Evolutionary conservation across 306 rosid genomes (phyloP).

Genomic region (Cicer arietinum): DNA sequence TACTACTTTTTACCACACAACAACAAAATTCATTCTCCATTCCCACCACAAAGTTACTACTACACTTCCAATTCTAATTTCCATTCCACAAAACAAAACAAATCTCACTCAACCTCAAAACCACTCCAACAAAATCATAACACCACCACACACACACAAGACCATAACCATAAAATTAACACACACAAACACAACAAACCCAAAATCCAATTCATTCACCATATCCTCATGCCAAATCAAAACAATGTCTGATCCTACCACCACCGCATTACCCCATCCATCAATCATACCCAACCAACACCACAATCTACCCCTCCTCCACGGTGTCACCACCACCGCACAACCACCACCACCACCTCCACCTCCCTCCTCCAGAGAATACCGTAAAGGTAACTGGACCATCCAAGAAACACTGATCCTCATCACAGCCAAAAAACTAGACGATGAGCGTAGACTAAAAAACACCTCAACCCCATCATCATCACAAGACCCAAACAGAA

Average conservation of each 20-base stretch:
- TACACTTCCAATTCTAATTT: background rate
- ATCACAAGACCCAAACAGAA: background rate
- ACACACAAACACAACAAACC: background rate
- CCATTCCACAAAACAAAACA: background rate
- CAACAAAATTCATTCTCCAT: background rate
- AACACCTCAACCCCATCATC: constrained; percentile 12
- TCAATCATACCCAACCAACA: constrained; percentile 42
- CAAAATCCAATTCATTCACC: background rate
- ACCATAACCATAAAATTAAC: background rate
- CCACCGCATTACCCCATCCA: constrained; percentile 52
- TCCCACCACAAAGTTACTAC: background rate
- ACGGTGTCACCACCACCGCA: constrained; percentile 20
- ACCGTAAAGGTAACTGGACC: constrained; percentile 77
- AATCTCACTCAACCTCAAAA: constrained; percentile 2
- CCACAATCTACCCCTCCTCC: constrained; percentile 37
- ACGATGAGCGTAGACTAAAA: constrained; percentile 59
- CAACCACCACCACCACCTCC: constrained; percentile 28
- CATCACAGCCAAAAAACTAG: constrained; percentile 64
- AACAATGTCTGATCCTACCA: constrained; percentile 71
- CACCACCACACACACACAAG: no score
- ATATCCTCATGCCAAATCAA: constrained; percentile 48
- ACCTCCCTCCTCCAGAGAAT: constrained; percentile 49
- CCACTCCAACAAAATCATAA: background rate
- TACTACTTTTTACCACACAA: constrained; percentile 34
- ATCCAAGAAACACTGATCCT: constrained; percentile 62